These are phyloP conservation scores for Globisporangium nagaii DNA, from an alignment of 352 stramenopile genomes.

Conservation along the genomic window DNA sequence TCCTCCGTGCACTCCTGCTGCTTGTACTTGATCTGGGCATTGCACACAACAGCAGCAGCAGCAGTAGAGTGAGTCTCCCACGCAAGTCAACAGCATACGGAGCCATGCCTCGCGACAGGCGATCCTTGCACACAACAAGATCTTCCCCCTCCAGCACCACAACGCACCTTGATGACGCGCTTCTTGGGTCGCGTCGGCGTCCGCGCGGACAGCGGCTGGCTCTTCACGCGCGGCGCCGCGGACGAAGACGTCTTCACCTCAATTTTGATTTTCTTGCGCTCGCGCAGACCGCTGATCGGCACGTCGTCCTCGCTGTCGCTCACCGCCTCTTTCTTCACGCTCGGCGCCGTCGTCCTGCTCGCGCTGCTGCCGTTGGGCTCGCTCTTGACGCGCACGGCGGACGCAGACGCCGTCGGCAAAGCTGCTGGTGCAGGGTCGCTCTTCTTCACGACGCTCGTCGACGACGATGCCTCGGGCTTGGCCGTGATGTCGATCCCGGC, in stretches of 20 bases:
- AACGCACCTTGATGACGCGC: conserved; percentile 50
- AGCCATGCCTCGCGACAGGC: too few relatives aligned
- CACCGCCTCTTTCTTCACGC: conserved; percentile 24
- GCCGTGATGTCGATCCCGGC: conserved; percentile 15
- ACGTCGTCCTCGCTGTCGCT: conserved; percentile 75
- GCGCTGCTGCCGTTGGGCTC: conserved; percentile 5
- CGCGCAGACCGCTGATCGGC: conserved; percentile 55
- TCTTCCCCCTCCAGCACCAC: background rate
- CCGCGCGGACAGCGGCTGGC: conserved; percentile 8
- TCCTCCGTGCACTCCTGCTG: conserved; percentile 83
- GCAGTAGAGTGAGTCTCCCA: too few relatives aligned
- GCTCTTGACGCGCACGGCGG: conserved; percentile 13
- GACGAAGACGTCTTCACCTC: conserved; percentile 15
- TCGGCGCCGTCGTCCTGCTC: background rate
- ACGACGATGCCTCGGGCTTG: conserved; percentile 22
- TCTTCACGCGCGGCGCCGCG: conserved; percentile 14
- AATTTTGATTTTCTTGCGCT: conserved; percentile 59
- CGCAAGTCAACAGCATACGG: background rate
- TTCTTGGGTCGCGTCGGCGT: conserved; percentile 38
- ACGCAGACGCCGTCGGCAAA: background rate
- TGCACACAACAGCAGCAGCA: background rate
- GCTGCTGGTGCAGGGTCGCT: background rate
- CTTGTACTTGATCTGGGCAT: conserved; percentile 68
- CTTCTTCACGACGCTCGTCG: conserved; percentile 13
- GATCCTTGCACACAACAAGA: too few relatives aligned